A percentile compares a stretch with the other conserved stretches of the same genome.
phyloP scores from a whole-genome alignment of 352 stramenopile species.

The Aphanomyces astaci region DNA sequence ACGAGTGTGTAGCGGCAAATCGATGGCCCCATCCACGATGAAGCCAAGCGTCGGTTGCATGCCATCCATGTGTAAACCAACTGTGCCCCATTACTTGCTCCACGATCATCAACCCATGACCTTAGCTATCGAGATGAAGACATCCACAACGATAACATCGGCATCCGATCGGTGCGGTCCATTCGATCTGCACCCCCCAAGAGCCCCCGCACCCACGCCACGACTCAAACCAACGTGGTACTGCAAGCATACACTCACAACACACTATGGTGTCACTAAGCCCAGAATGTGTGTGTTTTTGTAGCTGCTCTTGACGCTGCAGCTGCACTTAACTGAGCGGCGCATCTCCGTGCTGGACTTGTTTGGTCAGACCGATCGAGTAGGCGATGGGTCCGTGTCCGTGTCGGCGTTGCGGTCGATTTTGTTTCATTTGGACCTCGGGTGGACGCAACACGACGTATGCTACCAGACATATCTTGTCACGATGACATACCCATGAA shows the following conservation, averaged over 20 bases:
- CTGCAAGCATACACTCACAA: too few species aligned
- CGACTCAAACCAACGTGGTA: background rate
- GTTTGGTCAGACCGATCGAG: background rate
- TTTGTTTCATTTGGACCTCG: constrained; percentile 15
- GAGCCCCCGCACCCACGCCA: background rate
- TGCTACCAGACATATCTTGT: background rate
- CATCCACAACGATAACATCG: constrained; percentile 6
- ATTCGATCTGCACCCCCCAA: background rate
- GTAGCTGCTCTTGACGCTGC: constrained; percentile 15
- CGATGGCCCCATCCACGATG: background rate
- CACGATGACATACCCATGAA: background rate
- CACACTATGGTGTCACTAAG: too few species aligned
- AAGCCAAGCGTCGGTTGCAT: constrained; percentile 14
- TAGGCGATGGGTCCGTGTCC: background rate
- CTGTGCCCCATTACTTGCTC: too few species aligned
- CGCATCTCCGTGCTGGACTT: constrained; percentile 8
- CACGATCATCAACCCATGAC: too few species aligned
- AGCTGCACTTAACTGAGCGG: background rate
- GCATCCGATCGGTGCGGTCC: background rate
- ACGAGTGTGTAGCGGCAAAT: background rate
- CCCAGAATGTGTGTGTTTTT: too few species aligned
- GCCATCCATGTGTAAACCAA: constrained; percentile 1
- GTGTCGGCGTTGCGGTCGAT: constrained; percentile 4
- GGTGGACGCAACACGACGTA: constrained; percentile 19
- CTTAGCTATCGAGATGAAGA: background rate